Base-by-base conservation (phyloP, 306 rosid genomes). In the Calophaca sinica region DNA sequence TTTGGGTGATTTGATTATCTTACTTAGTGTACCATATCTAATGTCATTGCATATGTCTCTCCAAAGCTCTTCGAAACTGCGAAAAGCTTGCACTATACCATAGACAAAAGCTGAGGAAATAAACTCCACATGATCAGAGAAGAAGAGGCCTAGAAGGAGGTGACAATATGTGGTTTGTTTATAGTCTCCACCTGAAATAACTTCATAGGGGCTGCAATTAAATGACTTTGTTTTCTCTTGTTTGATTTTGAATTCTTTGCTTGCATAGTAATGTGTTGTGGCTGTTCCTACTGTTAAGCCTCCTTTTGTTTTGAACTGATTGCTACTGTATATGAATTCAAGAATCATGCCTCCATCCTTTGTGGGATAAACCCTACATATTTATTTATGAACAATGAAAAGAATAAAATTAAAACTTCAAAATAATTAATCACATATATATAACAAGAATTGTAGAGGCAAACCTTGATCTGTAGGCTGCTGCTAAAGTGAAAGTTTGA, bases 281-380 rank as follows among this genome's bases (percentile, higher is more conserved):
- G 98, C 98, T 9, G 97, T 87, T 84, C 94, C 98, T 2, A 79
- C 89, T 0, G 81, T 76, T 85, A 94, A 57, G 0, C 93, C 94
- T 75, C 97, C 98, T 74, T 87, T 85, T 7, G 97, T 86, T 82
- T 84, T 89, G 82, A 74, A 86, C 78, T 80, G 84, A 32, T 81
- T 88, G 87, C 98, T 91, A 82, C 98, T 85, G 80, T 94, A 94
- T 84, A 90, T 94, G 71, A 94, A 88, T 72, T 94, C 98, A 11
- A 94, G 87, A 60, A 85, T 76, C 85, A 69, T 86, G 32, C 96
- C 93, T 63, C 97, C 98, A 81, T 87, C 89, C 35, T 79, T 89
- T 70, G 73, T 87, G 29, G 97, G 97, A 72, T 89, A 90, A 67
- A 83, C 87, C 82, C 96, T 42, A 38, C 1, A 42, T 42, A 39